These are phyloP conservation scores for Pistacia atlantica DNA, from an alignment of 345 rosid species.

Conservation along the genomic window DNA sequence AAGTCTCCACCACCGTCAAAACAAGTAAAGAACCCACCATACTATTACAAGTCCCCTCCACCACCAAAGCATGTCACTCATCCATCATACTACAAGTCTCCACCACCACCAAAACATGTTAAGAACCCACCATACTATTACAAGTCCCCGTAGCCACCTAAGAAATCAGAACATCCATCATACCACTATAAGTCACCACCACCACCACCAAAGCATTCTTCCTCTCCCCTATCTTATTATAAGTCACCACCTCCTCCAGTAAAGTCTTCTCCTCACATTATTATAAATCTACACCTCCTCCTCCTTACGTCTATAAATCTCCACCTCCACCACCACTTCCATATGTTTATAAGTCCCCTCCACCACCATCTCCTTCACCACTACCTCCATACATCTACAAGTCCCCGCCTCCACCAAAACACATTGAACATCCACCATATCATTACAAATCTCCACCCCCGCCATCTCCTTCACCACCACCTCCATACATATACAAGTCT, in stretches of 20 bases:
- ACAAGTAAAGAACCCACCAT: background rate
- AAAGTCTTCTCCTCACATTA: background rate
- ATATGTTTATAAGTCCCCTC: too few species aligned
- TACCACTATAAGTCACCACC: background rate
- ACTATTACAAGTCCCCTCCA: background rate
- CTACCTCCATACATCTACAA: too few species aligned
- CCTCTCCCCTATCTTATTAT: background rate
- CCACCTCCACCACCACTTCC: too few species aligned
- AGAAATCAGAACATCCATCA: background rate
- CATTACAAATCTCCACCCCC: too few species aligned
- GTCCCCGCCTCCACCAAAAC: too few species aligned
- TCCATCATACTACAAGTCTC: background rate
- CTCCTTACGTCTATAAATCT: too few species aligned
- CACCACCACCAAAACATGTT: background rate
- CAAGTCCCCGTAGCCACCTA: background rate
- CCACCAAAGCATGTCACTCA: background rate
- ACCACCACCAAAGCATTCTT: too few species aligned
- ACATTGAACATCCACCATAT: background rate
- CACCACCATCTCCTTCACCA: too few species aligned
- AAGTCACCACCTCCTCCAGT: background rate
- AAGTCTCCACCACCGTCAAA: background rate
- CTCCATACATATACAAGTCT: background rate
- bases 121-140: too few species aligned
- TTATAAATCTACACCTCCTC: background rate
- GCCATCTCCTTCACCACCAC: background rate